These are phyloP conservation scores for Erodium maritimum DNA, from an alignment of 345 rosid genomes.

Conservation along the genomic window DNA sequence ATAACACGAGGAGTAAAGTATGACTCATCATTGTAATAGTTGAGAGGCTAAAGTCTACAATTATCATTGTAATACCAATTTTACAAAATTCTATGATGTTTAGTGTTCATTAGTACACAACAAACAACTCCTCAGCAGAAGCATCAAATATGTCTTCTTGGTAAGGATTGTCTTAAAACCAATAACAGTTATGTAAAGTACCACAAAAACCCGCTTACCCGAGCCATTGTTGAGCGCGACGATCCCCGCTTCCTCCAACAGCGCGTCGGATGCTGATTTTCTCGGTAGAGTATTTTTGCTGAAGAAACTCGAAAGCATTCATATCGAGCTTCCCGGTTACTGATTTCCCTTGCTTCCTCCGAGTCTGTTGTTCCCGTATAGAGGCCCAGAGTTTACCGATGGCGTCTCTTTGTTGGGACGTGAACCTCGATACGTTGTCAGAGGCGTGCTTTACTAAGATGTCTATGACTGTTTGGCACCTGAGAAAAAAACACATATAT, in stretches of 20 bases:
- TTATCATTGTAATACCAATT: no score
- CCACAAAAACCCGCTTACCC: constrained; percentile 25
- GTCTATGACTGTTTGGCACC: constrained; percentile 97
- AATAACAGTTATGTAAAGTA: neutral
- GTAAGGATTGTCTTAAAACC: constrained; percentile 1
- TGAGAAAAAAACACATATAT: constrained; percentile 15
- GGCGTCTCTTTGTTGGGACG: constrained; percentile 71
- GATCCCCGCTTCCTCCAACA: constrained; percentile 83
- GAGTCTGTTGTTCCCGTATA: constrained; percentile 61
- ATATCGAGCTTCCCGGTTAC: constrained; percentile 82
- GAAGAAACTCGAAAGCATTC: constrained; percentile 82
- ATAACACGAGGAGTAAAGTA: no score
- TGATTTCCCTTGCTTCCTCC: constrained; percentile 90
- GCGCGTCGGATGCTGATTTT: constrained; percentile 77
- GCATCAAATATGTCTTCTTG: constrained; percentile 4
- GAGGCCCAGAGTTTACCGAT: constrained; percentile 82
- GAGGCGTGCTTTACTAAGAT: constrained; percentile 89
- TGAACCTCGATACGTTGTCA: constrained; percentile 70
- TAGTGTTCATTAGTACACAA: no score
- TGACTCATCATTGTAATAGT: no score
- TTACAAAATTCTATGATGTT: no score
- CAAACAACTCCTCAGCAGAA: no score
- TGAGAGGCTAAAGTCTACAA: no score
- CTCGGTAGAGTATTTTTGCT: constrained; percentile 72
- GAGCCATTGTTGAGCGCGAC: constrained; percentile 88